Evolutionary conservation across 305 asterid genomes (phyloP).

Genomic region (Withania somnifera): DNA sequence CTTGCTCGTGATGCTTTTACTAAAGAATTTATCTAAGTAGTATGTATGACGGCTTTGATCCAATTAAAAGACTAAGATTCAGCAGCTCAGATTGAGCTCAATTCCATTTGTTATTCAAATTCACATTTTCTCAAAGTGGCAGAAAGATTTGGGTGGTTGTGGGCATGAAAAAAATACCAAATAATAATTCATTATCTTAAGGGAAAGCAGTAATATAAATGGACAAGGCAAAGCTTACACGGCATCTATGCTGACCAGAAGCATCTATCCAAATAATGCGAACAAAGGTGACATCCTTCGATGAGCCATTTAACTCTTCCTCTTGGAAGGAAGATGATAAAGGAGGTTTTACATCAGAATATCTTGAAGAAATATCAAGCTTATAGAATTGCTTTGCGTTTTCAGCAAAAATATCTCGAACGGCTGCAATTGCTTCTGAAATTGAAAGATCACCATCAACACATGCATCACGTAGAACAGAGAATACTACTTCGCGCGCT

Average conservation of each 20-base stretch:
- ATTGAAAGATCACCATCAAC: slow-evolving; percentile 73
- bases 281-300: slow-evolving; percentile 36
- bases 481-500: slow-evolving; percentile 75
- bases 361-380: slow-evolving; percentile 31
- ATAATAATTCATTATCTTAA: background rate
- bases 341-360: slow-evolving; percentile 16
- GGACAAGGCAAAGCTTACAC: slow-evolving; percentile 37
- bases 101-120: background rate
- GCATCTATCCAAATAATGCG: slow-evolving; percentile 83
- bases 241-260: slow-evolving; percentile 93
- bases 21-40: background rate
- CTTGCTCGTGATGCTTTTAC: background rate
- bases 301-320: slow-evolving; percentile 4
- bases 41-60: background rate
- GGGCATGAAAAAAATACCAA: background rate
- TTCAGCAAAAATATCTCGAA: slow-evolving; percentile 54
- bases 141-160: background rate
- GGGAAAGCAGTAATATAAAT: background rate
- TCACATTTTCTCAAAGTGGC: background rate
- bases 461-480: slow-evolving; percentile 79
- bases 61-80: background rate
- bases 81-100: background rate
- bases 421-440: slow-evolving; percentile 73
- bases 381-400: slow-evolving; percentile 66
- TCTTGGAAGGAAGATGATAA: slow-evolving; percentile 17